Evolutionary conservation across 2,329 filamentous ascomycete species (phyloP).

Genomic region (Ceratocystis destructans): DNA sequence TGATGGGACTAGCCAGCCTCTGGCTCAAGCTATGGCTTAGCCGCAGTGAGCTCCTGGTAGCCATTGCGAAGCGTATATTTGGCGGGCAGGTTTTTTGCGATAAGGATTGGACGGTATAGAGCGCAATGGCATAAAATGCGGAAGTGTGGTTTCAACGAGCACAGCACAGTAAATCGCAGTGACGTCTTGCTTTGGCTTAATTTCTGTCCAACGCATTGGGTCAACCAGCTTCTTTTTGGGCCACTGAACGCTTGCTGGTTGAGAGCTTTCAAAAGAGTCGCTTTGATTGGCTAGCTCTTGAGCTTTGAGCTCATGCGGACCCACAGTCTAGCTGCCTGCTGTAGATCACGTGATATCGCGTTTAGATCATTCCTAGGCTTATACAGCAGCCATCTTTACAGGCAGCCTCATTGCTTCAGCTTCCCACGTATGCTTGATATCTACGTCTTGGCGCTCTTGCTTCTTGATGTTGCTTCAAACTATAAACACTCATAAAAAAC

Average conservation of each 20-base stretch:
- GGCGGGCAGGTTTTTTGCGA: background rate
- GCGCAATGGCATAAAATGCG: background rate
- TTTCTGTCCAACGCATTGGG: background rate
- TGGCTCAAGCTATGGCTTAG: constrained; percentile 19
- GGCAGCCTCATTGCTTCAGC: too few species aligned
- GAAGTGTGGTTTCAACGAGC: background rate
- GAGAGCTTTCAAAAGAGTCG: background rate
- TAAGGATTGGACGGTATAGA: background rate
- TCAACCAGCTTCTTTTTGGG: background rate
- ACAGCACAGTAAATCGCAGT: background rate
- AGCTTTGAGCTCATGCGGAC: background rate
- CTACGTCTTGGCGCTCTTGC: too few species aligned
- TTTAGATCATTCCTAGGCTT: background rate
- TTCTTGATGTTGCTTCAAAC: too few species aligned
- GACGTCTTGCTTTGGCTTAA: background rate
- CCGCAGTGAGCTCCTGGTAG: constrained; percentile 25
- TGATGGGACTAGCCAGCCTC: constrained; percentile 24
- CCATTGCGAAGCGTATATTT: constrained; percentile 23
- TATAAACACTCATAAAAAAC: background rate
- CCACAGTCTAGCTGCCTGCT: background rate
- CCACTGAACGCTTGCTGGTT: background rate
- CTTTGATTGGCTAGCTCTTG: background rate
- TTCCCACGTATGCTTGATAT: too few species aligned
- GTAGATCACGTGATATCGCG: background rate
- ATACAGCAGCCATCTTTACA: background rate